Conservation (phyloP, 805 yeast genomes). For the Cyberlindnera euphorbiiphila region DNA sequence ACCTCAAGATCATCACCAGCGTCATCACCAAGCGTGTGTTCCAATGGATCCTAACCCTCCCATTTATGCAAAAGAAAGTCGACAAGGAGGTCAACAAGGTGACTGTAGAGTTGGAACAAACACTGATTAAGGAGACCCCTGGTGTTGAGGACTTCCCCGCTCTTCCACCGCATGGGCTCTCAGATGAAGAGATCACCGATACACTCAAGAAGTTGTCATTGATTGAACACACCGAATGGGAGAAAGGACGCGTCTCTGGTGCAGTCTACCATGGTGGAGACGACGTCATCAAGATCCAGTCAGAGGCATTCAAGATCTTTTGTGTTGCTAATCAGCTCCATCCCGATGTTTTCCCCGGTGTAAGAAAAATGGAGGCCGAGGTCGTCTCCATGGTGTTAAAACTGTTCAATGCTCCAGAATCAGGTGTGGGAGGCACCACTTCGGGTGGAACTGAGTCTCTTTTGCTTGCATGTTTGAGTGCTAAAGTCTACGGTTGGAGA, state of each 20-base stretch:
- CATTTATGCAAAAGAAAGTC: slow-evolving; percentile 52
- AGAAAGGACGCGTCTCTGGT: slow-evolving; percentile 82
- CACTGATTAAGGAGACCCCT: slow-evolving; percentile 53
- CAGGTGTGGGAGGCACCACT: slow-evolving; percentile 74
- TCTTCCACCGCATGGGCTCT: slow-evolving; percentile 61
- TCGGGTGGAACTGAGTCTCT: slow-evolving; percentile 96
- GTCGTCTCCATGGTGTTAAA: slow-evolving; percentile 86
- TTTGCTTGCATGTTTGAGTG: slow-evolving; percentile 80
- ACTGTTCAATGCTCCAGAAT: slow-evolving; percentile 75
- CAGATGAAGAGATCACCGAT: slow-evolving; percentile 40
- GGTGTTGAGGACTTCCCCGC: slow-evolving; percentile 38
- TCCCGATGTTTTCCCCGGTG: slow-evolving; percentile 96
- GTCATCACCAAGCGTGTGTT: slow-evolving; percentile 27
- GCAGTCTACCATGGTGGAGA: slow-evolving; percentile 96
- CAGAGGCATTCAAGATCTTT: slow-evolving; percentile 69
- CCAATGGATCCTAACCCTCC: slow-evolving; percentile 39
- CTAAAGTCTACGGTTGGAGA: slow-evolving; percentile 67
- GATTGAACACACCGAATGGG: slow-evolving; percentile 75
- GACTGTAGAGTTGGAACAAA: slow-evolving; percentile 46
- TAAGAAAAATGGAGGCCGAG: slow-evolving; percentile 94
- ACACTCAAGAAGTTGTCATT: slow-evolving; percentile 48
- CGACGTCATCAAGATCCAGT: slow-evolving; percentile 69
- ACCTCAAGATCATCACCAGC: slow-evolving; percentile 12
- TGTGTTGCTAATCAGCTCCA: slow-evolving; percentile 92
- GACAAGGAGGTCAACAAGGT: slow-evolving; percentile 54